Base-by-base conservation (phyloP, 2,329 filamentous ascomycete genomes). In the Cyphellophora europaea region DNA sequence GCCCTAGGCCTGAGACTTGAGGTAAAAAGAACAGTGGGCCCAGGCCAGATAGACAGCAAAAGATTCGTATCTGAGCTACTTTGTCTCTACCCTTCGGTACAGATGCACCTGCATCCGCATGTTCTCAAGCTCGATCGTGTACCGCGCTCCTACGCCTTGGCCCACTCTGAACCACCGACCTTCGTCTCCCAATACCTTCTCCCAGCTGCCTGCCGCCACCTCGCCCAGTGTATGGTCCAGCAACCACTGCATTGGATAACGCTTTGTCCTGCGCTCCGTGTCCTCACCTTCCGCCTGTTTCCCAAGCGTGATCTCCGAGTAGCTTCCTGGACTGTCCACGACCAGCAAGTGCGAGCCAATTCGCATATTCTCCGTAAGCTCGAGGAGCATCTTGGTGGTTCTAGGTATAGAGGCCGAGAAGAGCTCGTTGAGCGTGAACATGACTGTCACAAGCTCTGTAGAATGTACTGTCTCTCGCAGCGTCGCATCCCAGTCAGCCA, bases 351-450 rank as follows among this genome's bases (percentile, higher is more conserved):
- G 57, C 2, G 84, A 74, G 1, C 76, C 79, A 0, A 64, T 40
- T 1, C 67, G 60, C 2, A 82, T 54, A 1, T 61, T 47, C 2
- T 72, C 63, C 0, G 82, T 84, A 12, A 95, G 62, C 1, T 65
- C 65, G 3, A 86, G 69, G 1, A 98, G 67, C 45, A 96, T 79
- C 3, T 67, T 65, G 0, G 89, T 93, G 0, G 89, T 86, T 47
- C 77, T 75, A 2, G 77, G 67, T 15, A 87, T 74, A 1, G 79
- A 85, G 0, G 74, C 67, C 0, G 83, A 81, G 64, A 95, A 96
- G 0, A 98, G 76, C 61, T 98, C 91, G 57, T 96, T 96, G 30
- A 96, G 72, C 0, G 89, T 95, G 66, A 96, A 98, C 61, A 96
- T 75, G 10, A 96, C 62, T 0, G 88, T 94, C 11, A 93, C 66